Base-by-base conservation (phyloP, 2,329 filamentous ascomycete species). In the Chrysosporium keratinophilum region DNA sequence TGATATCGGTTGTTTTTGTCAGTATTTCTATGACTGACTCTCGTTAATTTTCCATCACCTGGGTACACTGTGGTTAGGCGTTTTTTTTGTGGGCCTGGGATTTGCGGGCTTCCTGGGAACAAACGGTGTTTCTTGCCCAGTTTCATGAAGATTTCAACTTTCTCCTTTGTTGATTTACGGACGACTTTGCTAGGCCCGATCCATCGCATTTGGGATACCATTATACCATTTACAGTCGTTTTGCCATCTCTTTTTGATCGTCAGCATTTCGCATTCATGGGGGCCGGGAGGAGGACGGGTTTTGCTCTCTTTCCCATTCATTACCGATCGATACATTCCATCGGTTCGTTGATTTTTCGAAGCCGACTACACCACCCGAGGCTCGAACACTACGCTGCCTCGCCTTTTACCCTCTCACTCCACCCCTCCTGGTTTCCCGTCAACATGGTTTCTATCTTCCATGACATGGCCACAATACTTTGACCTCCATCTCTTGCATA, bases 21-120 rank as follows among this genome's bases (percentile, higher is more conserved):
- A 59, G 51, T 60, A 58, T 46, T 52, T 59, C 43, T 50, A 50
- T 20, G 31, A 50, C 45, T 59, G 54, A 55, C 50, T 46, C n/a
- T 49, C 31, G 23, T 35, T 49, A n/a, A 28, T 28, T 43, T 45
- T 35, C 40, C 35, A 34, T 47, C 17, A 33, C 42, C 31, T 31
- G 34, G 19, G 19, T 46, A 37, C 31, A 35, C 19, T 39, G 50
- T 14, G 15, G 40, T 45, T 40, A n/a, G 33, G 34, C 41, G 15
- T 34, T 43, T 35, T 37, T 37, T 3, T 2, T 20, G 7, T 19
- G 48, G 4, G 43, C 40, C 34, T 20, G 49, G 49, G 49, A 44
- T 37, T 19, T 20, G 44, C 17, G 39, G 3, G 31, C 5, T 23
- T 10, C 14, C 33, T 23, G 4, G 49, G 49, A 35, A 28, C 17